Base-by-base conservation (phyloP, 192 early-diverging fungal genomes). In the Tieghemiomyces parasiticus region DNA sequence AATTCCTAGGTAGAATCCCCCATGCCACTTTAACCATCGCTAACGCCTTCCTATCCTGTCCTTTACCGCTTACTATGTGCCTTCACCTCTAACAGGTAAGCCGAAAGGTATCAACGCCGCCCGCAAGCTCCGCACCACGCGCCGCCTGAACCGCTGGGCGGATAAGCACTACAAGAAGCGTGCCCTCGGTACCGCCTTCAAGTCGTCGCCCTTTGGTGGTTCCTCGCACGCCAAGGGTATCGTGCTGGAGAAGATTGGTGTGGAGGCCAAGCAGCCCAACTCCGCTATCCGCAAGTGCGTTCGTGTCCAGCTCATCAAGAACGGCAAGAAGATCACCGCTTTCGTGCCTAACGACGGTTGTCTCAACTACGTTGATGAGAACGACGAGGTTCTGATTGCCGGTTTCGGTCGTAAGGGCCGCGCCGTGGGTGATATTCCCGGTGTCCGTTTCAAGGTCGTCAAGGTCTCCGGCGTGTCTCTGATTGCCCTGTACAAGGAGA, bases 221-320 rank as follows among this genome's bases (percentile, higher is more conserved):
- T 88, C 96, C 59, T 99, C 96, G 60, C 96, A 99, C 80, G 96
- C 96, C 76, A 99, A 99, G 90, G 96, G 96, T 65, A 99, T 99
- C 73, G 93, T 97, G 62, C 85, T 99, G 65, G 96, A 99, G 83
- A 99, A 99, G 87, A 97, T 99, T 74, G 96, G 94, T 89, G 91
- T 99, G 71, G 96, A 99, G 84, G 92, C 96, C 75, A 99, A 99
- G 80, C 96, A 99, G 78, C 96, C 96, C 74, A 99, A 99, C 90
- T 99, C 96, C 81, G 96, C 96, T 65, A 99, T 99, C 87, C 92
- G 96, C 80, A 99, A 99, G 84, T 97, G 94, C 81, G 92, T 99
- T 66, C 93, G 96, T 91, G 95, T 93, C 66, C 96, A 99, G 82
- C 84, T 99, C 66, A 96, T 99, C 86, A 99, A 99, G 88, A 99